Conservation (phyloP, 2,329 filamentous ascomycete species). For the Arthrobotrys pseudoclavata region DNA sequence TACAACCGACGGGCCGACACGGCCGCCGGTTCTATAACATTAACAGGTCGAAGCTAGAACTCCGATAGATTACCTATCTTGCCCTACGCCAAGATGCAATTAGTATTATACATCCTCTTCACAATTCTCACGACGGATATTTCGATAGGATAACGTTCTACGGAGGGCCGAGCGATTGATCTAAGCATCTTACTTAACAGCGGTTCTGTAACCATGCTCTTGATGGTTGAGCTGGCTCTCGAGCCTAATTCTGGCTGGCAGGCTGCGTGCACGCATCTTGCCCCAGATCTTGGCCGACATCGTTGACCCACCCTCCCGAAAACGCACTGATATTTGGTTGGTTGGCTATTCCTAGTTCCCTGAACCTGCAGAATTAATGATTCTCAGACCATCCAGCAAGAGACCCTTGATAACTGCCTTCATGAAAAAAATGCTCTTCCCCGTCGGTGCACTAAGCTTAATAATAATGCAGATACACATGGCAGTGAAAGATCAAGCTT, state of each 20-base stretch:
- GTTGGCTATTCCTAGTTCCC: constrained; percentile 11
- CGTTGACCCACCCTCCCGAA: constrained; percentile 47
- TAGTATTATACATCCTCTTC: not conserved
- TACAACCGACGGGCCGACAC: constrained; percentile 59
- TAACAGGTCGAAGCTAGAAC: constrained; percentile 26
- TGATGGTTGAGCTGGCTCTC: not conserved
- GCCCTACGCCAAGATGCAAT: constrained; percentile 29
- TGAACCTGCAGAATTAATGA: constrained; percentile 31
- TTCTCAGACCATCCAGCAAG: constrained; percentile 16
- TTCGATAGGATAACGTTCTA: not conserved
- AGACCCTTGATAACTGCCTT: constrained; percentile 5
- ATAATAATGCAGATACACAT: constrained; percentile 53
- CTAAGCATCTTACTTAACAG: not conserved
- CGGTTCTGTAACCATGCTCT: not conserved
- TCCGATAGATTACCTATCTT: constrained; percentile 39
- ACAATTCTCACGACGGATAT: not conserved
- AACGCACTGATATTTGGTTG: constrained; percentile 31
- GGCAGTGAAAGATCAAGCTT: not conserved
- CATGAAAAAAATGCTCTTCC: not conserved
- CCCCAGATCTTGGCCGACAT: constrained; percentile 59
- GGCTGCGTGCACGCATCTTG: constrained; percentile 36
- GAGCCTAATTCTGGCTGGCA: not conserved
- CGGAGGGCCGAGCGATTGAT: not conserved
- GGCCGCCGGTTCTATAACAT: constrained; percentile 58
- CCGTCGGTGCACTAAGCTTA: not conserved